Evolutionary conservation across 192 early-diverging fungal species (phyloP), one percentile per base, ranked within the genome.

Genomic region (Dimargaris verticillata): DNA sequence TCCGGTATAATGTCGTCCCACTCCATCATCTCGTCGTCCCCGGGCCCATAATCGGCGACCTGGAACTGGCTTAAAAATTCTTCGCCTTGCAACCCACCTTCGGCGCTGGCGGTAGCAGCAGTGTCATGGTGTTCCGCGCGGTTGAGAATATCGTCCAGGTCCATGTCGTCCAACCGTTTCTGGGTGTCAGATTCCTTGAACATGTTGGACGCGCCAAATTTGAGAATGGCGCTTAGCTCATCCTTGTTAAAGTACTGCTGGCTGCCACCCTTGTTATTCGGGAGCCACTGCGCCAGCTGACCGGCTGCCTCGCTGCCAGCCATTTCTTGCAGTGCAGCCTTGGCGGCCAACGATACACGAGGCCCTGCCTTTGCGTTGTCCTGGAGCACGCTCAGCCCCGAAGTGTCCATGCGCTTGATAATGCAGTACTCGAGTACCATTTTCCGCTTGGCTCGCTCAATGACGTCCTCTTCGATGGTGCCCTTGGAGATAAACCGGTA

Each of bases 381-480:
- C 41, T 75, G 76, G 60, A 85, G 66, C 44, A 87, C 74, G 62
- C 81, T 81, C 69, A 82, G 77, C 0, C 92, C 92, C 14, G 92
- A 88, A 12, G 92, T 95, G 68, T 97, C 93, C 94, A 99, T 97
- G 66, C 92, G 88, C 67, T 93, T 95, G 73, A 99, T 99, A 67
- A 99, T 92, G 67, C 89, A 93, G 74, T 97, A 97, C 72, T 99
- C 97, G 9, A 99, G 76, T 25, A 99, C 93, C 95, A 96, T 97
- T 72, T 99, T 99, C 66, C 91, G 80, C 66, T 99, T 99, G 29
- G 97, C 97, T 11, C 97, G 85, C 69, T 99, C 97, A 43, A 97
- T 80, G 62, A 99, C 92, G 50, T 95, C 89, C 72, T 99, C 97
- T 68, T 99, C 97, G 63, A 98, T 93, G 0, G 93, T 93, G 62